A percentile compares a stretch with the other conserved stretches of the same genome.
Conservation (phyloP, 768 basidiomycete species). For the Russula vinacea region DNA sequence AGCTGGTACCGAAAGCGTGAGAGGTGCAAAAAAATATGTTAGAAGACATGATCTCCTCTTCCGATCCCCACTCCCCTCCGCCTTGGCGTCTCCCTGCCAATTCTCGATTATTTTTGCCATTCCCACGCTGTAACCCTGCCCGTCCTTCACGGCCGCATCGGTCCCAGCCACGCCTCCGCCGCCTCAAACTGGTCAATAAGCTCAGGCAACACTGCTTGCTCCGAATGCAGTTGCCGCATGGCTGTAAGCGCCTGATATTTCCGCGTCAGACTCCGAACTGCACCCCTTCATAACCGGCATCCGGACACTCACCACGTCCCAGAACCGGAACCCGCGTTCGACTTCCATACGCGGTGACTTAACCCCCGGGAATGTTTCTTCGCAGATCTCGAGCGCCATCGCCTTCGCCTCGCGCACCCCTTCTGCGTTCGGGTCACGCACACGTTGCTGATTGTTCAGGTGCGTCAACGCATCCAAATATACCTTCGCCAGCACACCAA, state of each 20-base stretch:
- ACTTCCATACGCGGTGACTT: slow-evolving; percentile 85
- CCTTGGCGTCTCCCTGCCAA: slow-evolving; percentile 19
- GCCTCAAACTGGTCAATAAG: slow-evolving; percentile 95
- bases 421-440: slow-evolving; percentile 72
- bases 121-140: slow-evolving; percentile 18
- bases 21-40: no score
- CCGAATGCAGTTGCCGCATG: slow-evolving; percentile 84
- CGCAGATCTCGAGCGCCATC: slow-evolving; percentile 86
- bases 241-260: slow-evolving; percentile 69
- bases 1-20: slow-evolving; percentile 1
- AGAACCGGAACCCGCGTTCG: slow-evolving; percentile 96
- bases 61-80: not conserved
- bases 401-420: slow-evolving; percentile 80
- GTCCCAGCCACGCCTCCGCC: slow-evolving; percentile 90
- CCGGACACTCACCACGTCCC: slow-evolving; percentile 87
- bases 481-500: slow-evolving; percentile 95
- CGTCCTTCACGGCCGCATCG: slow-evolving; percentile 72
- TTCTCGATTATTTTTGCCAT: not conserved
- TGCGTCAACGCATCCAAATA: slow-evolving; percentile 92
- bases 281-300: slow-evolving; percentile 20
- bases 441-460: slow-evolving; percentile 74
- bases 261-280: slow-evolving; percentile 24
- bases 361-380: slow-evolving; percentile 91
- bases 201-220: slow-evolving; percentile 76
- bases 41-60: slow-evolving; percentile 16